A percentile compares a stretch with the other conserved stretches of the same genome.
Conservation (phyloP, 1,284 basidiomycete genomes). For the Blastosporella zonata region DNA sequence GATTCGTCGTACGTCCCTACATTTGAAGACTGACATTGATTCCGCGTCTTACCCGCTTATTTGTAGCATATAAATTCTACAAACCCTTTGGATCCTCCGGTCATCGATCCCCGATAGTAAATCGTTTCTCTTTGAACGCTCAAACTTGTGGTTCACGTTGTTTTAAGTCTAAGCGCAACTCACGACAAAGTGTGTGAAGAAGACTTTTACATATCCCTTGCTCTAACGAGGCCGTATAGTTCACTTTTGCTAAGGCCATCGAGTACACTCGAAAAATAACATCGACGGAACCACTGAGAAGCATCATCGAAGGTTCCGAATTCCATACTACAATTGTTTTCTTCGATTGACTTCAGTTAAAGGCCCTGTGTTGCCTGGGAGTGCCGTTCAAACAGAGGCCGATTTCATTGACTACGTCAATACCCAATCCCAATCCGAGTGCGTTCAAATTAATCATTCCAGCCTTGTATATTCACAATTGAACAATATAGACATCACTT, state of each 20-base stretch:
- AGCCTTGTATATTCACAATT: background rate
- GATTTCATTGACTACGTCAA: conserved; percentile 13
- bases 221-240: conserved; percentile 1
- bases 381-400: conserved; percentile 9
- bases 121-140: background rate
- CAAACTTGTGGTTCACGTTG: background rate
- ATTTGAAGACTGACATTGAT: background rate
- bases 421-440: conserved; percentile 15
- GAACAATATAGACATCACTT: conserved; percentile 13
- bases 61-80: conserved; percentile 16
- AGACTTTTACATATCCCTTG: background rate
- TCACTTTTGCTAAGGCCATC: conserved; percentile 15
- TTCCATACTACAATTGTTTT: background rate
- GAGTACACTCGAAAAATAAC: conserved; percentile 14
- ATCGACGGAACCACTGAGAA: conserved; percentile 13
- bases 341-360: background rate
- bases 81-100: conserved; percentile 12
- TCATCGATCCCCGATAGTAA: conserved; percentile 15
- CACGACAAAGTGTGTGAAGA: conserved; percentile 13
- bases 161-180: conserved; percentile 4
- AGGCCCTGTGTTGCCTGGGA: conserved; percentile 14
- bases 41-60: background rate
- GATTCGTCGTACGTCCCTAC: conserved; percentile 10
- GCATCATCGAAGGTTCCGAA: conserved; percentile 11
- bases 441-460: background rate